Evolutionary conservation across 257 asterid species (phyloP).

Genomic region (Ilex asprella): DNA sequence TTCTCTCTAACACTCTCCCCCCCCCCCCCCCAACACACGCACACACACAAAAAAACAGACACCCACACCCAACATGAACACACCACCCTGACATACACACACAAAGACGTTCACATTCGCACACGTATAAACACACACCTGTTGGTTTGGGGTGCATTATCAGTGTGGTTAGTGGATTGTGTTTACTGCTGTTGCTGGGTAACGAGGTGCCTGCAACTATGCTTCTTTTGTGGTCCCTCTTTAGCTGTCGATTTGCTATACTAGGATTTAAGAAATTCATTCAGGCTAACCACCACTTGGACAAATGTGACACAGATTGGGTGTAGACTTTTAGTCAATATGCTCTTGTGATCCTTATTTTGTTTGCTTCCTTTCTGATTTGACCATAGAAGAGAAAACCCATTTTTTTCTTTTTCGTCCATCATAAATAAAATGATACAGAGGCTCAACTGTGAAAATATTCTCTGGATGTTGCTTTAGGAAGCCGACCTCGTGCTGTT

Average conservation of each 20-base stretch:
- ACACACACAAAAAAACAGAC: neutral
- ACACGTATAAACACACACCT: too few relatives aligned
- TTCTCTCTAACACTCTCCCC: neutral
- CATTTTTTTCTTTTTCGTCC: neutral
- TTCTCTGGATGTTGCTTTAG: slow-evolving; percentile 36
- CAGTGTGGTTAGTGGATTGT: too few relatives aligned
- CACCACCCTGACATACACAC: neutral
- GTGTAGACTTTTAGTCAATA: neutral
- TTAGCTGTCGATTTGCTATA: too few relatives aligned
- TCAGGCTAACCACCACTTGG: too few relatives aligned
- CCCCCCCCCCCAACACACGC: neutral
- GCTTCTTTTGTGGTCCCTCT: too few relatives aligned
- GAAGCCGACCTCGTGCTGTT: slow-evolving; percentile 78
- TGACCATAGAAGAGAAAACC: neutral
- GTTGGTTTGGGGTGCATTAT: too few relatives aligned
- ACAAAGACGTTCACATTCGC: too few relatives aligned
- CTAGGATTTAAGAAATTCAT: too few relatives aligned
- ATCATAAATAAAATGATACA: slow-evolving; percentile 12
- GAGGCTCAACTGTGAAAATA: slow-evolving; percentile 22
- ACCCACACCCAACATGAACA: neutral
- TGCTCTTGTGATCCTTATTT: neutral
- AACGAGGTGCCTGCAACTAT: too few relatives aligned
- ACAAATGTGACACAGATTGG: neutral
- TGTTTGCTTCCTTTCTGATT: neutral
- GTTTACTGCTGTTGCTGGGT: too few relatives aligned